Evolutionary conservation across 2,329 filamentous ascomycete genomes (phyloP).

Genomic region (Diaporthe aspalathi): DNA sequence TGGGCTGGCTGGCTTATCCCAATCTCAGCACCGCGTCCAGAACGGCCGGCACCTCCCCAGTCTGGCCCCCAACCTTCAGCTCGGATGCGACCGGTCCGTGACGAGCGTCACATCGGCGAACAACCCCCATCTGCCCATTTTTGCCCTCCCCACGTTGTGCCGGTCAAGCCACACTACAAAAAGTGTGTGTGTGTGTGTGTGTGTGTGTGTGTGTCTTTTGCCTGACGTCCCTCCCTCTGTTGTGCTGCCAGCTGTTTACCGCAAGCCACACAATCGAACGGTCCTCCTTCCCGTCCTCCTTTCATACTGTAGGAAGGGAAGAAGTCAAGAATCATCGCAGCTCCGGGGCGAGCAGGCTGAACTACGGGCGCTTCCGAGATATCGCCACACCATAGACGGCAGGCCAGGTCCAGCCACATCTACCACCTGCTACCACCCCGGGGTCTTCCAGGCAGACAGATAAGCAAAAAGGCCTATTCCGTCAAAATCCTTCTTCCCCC

Average conservation of each 20-base stretch:
- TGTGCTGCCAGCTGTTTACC: not conserved
- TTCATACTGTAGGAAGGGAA: not conserved
- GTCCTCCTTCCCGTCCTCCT: not conserved
- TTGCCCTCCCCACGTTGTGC: constrained; percentile 21
- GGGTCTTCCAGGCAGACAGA: constrained; percentile 21
- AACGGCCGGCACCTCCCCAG: not conserved
- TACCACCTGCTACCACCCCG: not conserved
- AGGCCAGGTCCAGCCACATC: not conserved
- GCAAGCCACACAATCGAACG: constrained; percentile 9
- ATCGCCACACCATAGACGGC: constrained; percentile 4
- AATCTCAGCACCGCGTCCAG: constrained; percentile 18
- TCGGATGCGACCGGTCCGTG: constrained; percentile 14
- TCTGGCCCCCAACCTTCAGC: constrained; percentile 19
- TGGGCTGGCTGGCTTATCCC: not conserved
- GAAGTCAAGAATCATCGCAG: not conserved
- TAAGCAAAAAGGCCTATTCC: not conserved
- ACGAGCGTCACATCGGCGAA: constrained; percentile 14
- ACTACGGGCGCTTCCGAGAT: constrained; percentile 21
- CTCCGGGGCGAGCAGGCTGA: constrained; percentile 6
- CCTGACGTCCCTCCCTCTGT: not conserved
- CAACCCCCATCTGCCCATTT: constrained; percentile 6
- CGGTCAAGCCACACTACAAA: constrained; percentile 1
- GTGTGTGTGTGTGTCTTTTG: not conserved
- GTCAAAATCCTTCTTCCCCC: not conserved
- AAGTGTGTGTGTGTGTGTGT: not conserved